Evolutionary conservation across 2,329 filamentous ascomycete genomes (phyloP), one percentile per base, ranked within the genome.

Genomic region (Setomelanomma holmii): DNA sequence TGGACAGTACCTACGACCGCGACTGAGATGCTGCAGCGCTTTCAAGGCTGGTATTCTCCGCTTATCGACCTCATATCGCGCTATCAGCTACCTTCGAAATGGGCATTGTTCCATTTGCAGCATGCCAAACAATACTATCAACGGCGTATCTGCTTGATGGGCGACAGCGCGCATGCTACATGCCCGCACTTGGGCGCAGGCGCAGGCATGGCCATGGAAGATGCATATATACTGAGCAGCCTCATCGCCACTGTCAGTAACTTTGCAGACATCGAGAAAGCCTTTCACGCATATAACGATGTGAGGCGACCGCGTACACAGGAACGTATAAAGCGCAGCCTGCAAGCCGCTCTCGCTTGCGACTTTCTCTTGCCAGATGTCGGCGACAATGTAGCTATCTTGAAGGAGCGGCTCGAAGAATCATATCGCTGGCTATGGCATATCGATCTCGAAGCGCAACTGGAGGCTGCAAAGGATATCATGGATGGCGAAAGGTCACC

Each of bases 191-290:
- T 80, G 4, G 82, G 82, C 1, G 78, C 81, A 0, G 83, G 83
- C 5, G 83, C 82, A 2, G 80, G 81, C 0, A 78, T 80, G 58
- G 81, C 81, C 7, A 77, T 84, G 56, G 82, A 85, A 65, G 83
- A 84, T 51, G 80, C 76, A 1, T 73, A 80, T 19, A 63, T 78
- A 1, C 68, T 83, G 22, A 72, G 72, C 7, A 62, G 62, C 7
- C 55, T 79, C 3, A 56, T 81, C 38, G 57, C 54, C 14, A 34
- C 36, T 3, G 51, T 43, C 2, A 39, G 50, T 4, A 43, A 22
- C 5, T 17, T 44, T 14, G 55, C 49, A 3, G 41, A 56, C 30
- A 53, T 77, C 3, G 61, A 64, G 51, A 51, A 49, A 20, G 75
- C 74, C 0, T 76, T 78, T 48, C 43, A 53, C 21, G 73, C 68